A percentile compares a stretch with the other conserved stretches of the same genome.
phyloP scores from a whole-genome alignment of 1,139 yeast species.

The Saccharomyces hybrid region DNA sequence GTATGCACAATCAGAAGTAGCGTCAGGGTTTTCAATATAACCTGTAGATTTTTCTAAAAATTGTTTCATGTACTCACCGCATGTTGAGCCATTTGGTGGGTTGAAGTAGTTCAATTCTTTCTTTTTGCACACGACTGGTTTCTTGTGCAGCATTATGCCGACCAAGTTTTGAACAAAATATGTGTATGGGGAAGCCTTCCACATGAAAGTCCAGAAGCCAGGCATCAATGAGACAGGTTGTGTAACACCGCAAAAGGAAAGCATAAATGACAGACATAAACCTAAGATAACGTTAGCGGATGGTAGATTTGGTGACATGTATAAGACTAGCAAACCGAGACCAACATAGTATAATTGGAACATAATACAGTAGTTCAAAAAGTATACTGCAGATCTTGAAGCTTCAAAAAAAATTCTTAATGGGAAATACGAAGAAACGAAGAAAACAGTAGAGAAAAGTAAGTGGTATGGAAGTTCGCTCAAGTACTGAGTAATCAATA shows the following conservation, averaged over 20 bases:
- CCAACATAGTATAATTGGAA: constrained; percentile 52
- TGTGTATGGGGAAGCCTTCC: constrained; percentile 62
- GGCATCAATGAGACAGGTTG: constrained; percentile 55
- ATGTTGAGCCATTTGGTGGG: constrained; percentile 56
- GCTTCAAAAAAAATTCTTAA: constrained; percentile 42
- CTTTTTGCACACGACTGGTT: constrained; percentile 46
- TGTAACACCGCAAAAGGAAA: constrained; percentile 57
- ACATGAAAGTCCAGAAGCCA: constrained; percentile 72
- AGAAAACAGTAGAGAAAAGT: constrained; percentile 45
- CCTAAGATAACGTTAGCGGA: constrained; percentile 54
- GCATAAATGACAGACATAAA: constrained; percentile 45
- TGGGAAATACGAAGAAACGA: constrained; percentile 52
- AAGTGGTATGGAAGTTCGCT: constrained; percentile 53
- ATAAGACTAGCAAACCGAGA: constrained; percentile 47
- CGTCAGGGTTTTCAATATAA: constrained; percentile 46
- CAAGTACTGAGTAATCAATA: constrained; percentile 45
- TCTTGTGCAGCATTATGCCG: constrained; percentile 45
- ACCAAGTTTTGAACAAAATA: constrained; percentile 57
- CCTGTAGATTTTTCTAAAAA: constrained; percentile 37
- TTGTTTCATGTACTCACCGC: constrained; percentile 44
- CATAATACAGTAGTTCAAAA: constrained; percentile 46
- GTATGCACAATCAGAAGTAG: constrained; percentile 49
- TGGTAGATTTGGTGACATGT: constrained; percentile 54
- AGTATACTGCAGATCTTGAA: constrained; percentile 48
- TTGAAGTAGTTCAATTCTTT: constrained; percentile 46